Conservation (phyloP, 2,329 filamentous ascomycete genomes). For the Scedosporium boydii region DNA sequence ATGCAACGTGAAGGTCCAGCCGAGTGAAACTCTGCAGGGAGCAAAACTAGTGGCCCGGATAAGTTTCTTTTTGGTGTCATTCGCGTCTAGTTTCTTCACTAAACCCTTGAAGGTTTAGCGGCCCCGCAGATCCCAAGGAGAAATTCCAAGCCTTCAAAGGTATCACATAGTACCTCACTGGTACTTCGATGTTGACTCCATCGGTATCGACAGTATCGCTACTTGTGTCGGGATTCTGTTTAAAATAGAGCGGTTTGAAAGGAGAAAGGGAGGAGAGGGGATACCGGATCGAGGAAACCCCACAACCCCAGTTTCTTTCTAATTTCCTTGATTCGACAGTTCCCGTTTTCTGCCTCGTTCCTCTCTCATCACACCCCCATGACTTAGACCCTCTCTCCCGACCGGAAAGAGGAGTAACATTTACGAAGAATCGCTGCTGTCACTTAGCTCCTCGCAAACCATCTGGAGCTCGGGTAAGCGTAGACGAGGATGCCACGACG, state of each 20-base stretch:
- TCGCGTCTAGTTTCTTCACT: background rate
- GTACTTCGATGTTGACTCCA: background rate
- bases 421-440: too few relatives aligned
- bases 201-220: background rate
- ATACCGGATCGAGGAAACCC: background rate
- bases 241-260: background rate
- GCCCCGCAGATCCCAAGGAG: background rate
- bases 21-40: background rate
- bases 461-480: background rate
- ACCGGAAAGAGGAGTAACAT: too few relatives aligned
- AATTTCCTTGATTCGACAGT: background rate
- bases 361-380: background rate
- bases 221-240: background rate
- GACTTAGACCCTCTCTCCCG: too few relatives aligned
- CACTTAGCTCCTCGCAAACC: background rate
- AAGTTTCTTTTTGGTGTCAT: background rate
- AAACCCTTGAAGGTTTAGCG: background rate
- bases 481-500: slow-evolving; percentile 7
- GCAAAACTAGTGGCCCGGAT: background rate
- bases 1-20: background rate
- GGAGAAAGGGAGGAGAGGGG: background rate
- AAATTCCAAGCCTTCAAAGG: background rate
- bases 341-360: background rate
- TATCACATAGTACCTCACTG: background rate
- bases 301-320: background rate